Base-by-base conservation (phyloP, 805 yeast genomes). In the Saccharomycopsis fibuligera region DNA sequence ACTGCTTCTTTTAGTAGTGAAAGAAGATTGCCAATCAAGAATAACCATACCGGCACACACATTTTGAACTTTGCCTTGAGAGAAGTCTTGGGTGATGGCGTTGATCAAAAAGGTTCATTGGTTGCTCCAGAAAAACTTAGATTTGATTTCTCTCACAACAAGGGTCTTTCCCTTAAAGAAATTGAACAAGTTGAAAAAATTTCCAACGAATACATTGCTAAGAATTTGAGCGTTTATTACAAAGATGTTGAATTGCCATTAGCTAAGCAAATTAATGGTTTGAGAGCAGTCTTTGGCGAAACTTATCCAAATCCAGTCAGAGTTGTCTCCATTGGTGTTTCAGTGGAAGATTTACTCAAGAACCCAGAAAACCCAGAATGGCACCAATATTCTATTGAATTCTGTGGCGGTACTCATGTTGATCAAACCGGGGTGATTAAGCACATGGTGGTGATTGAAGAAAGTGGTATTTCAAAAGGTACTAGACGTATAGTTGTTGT, bases 371-470 rank as follows among this genome's bases (percentile, higher is more conserved):
- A 78, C 62, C 69, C 70, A 45, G 78, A 86, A 60, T 93, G 99
- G 98, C 68, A 66, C 59, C 69, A 76, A 37, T 73, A 76, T 61
- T 87, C 96, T 1, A 75, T 93, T 57, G 99, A 93, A 71, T 93
- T 93, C 75, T 93, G 99, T 70, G 99, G 99, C 70, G 99, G 99
- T 69, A 93, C 99, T 10, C 99, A 93, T 62, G 96, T 93, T 57
- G 75, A 78, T 44, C 83, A 85, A 68, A 91, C 98, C 17, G 85
- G 91, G 53, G 98, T 91, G 53, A 93, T 93, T 64, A 89, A 89
- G 66, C 91, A 86, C 57, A 78, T 93, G 56, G 86, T 93, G 31
- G 77, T 93, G 47, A 72, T 84, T 54, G 99, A 93, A 73, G 99
- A 93, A 69, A 79, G 87, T 56, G 98, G 99, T 68, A 93, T 93